Conservation (phyloP, 2,329 filamentous ascomycete genomes). For the Aaosphaeria arxii region DNA sequence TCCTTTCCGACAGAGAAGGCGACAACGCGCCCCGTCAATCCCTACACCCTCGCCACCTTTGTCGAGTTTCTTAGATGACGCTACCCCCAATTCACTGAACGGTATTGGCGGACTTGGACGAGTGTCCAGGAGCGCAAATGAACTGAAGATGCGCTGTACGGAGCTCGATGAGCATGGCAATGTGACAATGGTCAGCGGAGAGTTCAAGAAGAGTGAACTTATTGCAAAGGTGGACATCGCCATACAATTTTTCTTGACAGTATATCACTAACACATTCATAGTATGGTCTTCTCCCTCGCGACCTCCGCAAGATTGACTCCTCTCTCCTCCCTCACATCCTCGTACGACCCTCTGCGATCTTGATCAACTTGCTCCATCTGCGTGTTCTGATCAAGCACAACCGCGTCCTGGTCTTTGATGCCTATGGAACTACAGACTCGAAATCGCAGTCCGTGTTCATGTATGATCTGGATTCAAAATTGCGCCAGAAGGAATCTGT, state of each 20-base stretch:
- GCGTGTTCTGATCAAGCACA: slow-evolving; percentile 90
- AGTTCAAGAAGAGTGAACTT: slow-evolving; percentile 96
- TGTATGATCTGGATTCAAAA: slow-evolving; percentile 95
- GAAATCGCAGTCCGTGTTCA: slow-evolving; percentile 93
- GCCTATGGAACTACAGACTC: slow-evolving; percentile 93
- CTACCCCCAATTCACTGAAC: slow-evolving; percentile 35
- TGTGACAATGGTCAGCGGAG: slow-evolving; percentile 87
- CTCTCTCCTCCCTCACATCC: slow-evolving; percentile 89
- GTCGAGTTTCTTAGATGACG: slow-evolving; percentile 55
- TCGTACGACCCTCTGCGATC: slow-evolving; percentile 89
- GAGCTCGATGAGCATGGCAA: slow-evolving; percentile 92
- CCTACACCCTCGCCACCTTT: slow-evolving; percentile 30
- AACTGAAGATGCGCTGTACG: slow-evolving; percentile 85
- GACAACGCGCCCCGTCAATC: slow-evolving; percentile 20
- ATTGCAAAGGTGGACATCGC: slow-evolving; percentile 73
- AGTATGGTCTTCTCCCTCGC: slow-evolving; percentile 90
- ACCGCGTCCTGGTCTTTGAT: slow-evolving; percentile 92
- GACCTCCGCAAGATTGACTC: slow-evolving; percentile 98
- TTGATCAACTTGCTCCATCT: slow-evolving; percentile 95
- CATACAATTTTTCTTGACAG: neutral
- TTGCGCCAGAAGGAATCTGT: slow-evolving; percentile 72
- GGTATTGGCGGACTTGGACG: slow-evolving; percentile 55
- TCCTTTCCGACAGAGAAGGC: slow-evolving; percentile 25
- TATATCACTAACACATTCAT: slow-evolving; percentile 10
- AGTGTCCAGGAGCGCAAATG: slow-evolving; percentile 75